Percentiles rank a stretch among this genome's conserved stretches.
Conservation (phyloP, 306 rosid genomes). For the Trifolium fragiferum region DNA sequence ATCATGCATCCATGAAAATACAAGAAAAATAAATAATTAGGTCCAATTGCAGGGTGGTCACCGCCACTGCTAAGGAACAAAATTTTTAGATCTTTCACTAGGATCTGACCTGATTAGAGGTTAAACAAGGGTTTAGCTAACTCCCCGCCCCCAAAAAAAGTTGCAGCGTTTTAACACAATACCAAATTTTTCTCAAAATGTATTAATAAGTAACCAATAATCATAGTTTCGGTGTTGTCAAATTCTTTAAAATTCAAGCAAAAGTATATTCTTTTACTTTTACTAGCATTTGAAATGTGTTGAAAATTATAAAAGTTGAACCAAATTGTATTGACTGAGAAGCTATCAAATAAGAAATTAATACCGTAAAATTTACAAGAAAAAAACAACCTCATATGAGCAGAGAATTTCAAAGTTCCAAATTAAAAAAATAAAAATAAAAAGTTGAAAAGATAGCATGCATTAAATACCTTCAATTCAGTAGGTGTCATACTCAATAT, state of each 20-base stretch:
- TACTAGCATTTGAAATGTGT: constrained; percentile 9
- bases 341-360: constrained; percentile 34
- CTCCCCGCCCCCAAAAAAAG: background rate
- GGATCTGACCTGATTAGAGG: constrained; percentile 11
- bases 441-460: background rate
- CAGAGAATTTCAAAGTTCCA: constrained; percentile 24
- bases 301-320: constrained; percentile 25
- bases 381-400: constrained; percentile 13
- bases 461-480: constrained; percentile 77
- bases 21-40: constrained; percentile 21
- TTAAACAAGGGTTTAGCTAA: constrained; percentile 18
- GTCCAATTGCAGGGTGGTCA: constrained; percentile 8
- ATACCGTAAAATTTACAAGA: constrained; percentile 1
- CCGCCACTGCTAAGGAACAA: constrained; percentile 23
- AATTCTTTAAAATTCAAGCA: constrained; percentile 21
- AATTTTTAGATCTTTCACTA: constrained; percentile 23
- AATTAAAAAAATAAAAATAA: background rate
- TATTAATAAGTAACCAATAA: too few relatives aligned
- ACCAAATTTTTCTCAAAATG: too few relatives aligned
- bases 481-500: constrained; percentile 80
- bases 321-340: constrained; percentile 20
- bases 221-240: background rate
- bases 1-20: constrained; percentile 32
- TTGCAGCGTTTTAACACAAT: background rate
- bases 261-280: background rate